phyloP scores from a whole-genome alignment of 1,284 basidiomycete genomes.

The Ceratobasidium theobromae region DNA sequence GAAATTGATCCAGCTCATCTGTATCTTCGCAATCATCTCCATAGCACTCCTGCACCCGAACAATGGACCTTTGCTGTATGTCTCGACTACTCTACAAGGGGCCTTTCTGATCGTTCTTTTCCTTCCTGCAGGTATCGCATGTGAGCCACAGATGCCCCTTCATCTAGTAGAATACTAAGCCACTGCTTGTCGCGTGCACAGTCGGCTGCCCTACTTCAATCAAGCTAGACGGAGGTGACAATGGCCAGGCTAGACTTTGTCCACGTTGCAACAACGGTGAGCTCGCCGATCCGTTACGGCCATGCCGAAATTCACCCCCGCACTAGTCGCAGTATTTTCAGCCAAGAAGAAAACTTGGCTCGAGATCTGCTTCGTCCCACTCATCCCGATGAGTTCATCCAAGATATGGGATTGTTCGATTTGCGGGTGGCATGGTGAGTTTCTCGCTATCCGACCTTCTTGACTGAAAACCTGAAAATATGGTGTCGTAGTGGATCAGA shows the following conservation, averaged over 20 bases:
- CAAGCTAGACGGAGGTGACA: constrained; percentile 15
- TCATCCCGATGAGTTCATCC: constrained; percentile 23
- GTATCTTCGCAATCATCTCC: neutral
- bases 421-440: constrained; percentile 25
- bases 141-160: constrained; percentile 11
- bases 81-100: constrained; percentile 1
- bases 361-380: constrained; percentile 26
- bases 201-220: constrained; percentile 24
- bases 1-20: neutral
- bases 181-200: neutral
- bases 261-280: constrained; percentile 24
- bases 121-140: constrained; percentile 5
- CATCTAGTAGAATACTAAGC: neutral
- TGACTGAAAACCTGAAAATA: neutral
- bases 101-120: constrained; percentile 7
- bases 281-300: neutral
- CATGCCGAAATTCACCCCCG: neutral
- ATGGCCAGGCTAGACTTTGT: constrained; percentile 25
- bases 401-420: constrained; percentile 28
- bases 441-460: neutral
- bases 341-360: constrained; percentile 30
- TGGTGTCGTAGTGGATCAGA: neutral
- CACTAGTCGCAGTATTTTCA: constrained; percentile 13
- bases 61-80: constrained; percentile 29
- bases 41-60: neutral